Conservation (phyloP, 2,329 filamentous ascomycete genomes). For the Dactylellina leptospora region DNA sequence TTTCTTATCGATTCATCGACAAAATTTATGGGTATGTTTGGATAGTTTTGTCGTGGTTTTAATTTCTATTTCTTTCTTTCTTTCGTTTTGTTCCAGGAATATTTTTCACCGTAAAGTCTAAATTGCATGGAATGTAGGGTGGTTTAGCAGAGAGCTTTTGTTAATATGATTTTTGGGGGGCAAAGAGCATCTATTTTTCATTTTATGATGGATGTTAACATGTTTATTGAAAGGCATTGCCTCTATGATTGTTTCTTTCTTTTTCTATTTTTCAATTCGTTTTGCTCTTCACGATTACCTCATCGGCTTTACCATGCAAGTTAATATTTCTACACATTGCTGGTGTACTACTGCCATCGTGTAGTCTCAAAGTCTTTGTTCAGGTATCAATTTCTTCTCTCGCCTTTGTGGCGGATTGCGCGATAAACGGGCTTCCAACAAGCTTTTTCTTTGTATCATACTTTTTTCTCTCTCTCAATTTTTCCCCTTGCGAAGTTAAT, state of each 20-base stretch:
- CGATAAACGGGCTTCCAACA: background rate
- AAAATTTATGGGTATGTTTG: slow-evolving; percentile 13
- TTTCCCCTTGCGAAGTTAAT: background rate
- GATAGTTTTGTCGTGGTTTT: slow-evolving; percentile 1
- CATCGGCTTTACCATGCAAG: too few relatives aligned
- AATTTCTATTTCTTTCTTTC: slow-evolving; percentile 22
- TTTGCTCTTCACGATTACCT: too few relatives aligned
- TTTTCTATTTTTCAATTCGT: too few relatives aligned
- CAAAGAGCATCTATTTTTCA: background rate
- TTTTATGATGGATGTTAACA: too few relatives aligned
- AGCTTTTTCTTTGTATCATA: background rate
- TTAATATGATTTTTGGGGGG: too few relatives aligned
- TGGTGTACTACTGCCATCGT: too few relatives aligned
- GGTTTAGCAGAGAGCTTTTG: background rate
- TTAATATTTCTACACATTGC: too few relatives aligned
- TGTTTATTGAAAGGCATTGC: too few relatives aligned
- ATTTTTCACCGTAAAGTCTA: slow-evolving; percentile 7
- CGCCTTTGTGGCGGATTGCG: too few relatives aligned
- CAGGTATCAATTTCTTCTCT: too few relatives aligned
- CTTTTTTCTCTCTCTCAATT: background rate
- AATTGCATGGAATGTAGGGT: background rate
- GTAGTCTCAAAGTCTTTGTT: too few relatives aligned
- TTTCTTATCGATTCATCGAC: background rate
- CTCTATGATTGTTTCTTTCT: too few relatives aligned
- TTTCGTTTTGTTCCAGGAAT: slow-evolving; percentile 8